Evolutionary conservation across 176 grass and related monocot genomes (phyloP).

Genomic region (Pontederia crassipes): DNA sequence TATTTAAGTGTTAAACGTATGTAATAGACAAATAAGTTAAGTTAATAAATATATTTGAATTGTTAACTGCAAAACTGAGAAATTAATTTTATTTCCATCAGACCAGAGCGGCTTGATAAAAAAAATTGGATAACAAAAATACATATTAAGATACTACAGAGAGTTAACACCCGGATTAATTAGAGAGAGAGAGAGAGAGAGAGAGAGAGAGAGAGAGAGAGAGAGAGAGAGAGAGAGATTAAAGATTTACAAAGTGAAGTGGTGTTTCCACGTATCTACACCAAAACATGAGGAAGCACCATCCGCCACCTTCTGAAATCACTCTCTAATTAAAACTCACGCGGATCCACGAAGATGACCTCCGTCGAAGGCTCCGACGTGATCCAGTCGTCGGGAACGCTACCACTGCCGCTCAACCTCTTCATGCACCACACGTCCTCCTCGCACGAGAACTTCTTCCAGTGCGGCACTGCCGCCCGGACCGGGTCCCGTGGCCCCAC

Average conservation of each 20-base stretch:
- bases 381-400: conserved; percentile 29
- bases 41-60: too few relatives aligned
- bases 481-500: conserved; percentile 31
- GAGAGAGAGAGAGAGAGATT: background rate
- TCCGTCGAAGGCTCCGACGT: conserved; percentile 14
- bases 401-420: conserved; percentile 4
- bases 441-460: conserved; percentile 62
- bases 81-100: too few relatives aligned
- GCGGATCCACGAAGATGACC: conserved; percentile 54
- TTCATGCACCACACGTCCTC: conserved; percentile 83
- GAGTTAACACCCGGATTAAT: too few relatives aligned
- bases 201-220: background rate
- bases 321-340: conserved; percentile 34
- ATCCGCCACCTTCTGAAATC: too few relatives aligned
- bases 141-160: too few relatives aligned
- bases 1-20: too few relatives aligned
- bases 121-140: too few relatives aligned
- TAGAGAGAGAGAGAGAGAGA: background rate
- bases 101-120: too few relatives aligned
- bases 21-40: too few relatives aligned
- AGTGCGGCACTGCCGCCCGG: conserved; percentile 33
- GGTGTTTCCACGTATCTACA: background rate
- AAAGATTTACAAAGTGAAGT: background rate
- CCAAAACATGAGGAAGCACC: conserved; percentile 1
- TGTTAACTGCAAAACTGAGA: too few relatives aligned